Base-by-base conservation (phyloP, 2,329 filamentous ascomycete genomes). In the Blastomyces percursus region DNA sequence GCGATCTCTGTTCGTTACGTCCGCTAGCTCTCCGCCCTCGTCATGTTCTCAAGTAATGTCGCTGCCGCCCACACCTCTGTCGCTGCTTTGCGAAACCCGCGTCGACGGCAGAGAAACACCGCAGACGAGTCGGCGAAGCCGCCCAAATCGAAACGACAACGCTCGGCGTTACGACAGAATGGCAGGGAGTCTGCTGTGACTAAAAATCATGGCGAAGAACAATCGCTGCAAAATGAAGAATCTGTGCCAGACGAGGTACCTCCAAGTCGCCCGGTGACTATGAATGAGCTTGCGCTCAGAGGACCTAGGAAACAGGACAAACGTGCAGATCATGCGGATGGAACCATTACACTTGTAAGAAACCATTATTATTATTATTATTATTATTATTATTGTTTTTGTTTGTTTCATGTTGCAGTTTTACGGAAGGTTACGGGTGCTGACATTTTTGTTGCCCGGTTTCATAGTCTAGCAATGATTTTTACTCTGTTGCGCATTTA, bases 401-500 rank as follows among this genome's bases (percentile, higher is more conserved):
- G n/a, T n/a, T 35, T 38, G 2, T n/a, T n/a, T 46, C 46, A 60
- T 27, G 30, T 59, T 30, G 16, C 35, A 8, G 16, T 16, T 32
- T 19, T 32, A 52, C 14, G 30, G 11, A 30, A 32, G 30, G 14
- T 1, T 19, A 9, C 50, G 3, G 8, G 32, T 11, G 51, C 51
- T 55, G 30, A 55, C n/a, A 30, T n/a, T 38, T 21, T 8, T 21
- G 7, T 46, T 14, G 30, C 30, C 50, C n/a, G 9, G n/a, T 40
- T 44, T 44, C 51, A 8, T 66, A 95, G 89, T 90, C 90, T 48
- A 90, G 86, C 71, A 96, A 90, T 71, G 86, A 87, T 72, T 89
- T 90, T 66, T 96, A 94, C 73, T 88, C 84, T 52, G 89, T 96
- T 66, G 90, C 88, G 75, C 91, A 92, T 74, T 82, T 96, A 40